Conservation (phyloP, 2,329 filamentous ascomycete genomes). For the Coleophoma eucalyptorum region DNA sequence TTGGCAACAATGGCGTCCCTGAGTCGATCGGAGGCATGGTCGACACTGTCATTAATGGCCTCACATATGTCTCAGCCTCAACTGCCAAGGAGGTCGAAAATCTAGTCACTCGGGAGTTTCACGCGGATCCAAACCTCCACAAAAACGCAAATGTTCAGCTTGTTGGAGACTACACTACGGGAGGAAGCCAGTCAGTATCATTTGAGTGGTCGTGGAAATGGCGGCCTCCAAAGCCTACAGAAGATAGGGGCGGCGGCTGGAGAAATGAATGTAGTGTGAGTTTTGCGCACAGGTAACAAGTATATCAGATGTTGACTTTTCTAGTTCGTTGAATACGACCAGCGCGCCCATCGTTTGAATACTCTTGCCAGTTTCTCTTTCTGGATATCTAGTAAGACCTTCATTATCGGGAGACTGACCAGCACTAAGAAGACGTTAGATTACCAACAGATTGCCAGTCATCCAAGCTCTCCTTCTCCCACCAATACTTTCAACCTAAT, state of each 20-base stretch:
- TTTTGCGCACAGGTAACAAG: slow-evolving; percentile 9
- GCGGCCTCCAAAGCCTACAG: slow-evolving; percentile 77
- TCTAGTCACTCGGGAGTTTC: slow-evolving; percentile 89
- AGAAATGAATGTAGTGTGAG: slow-evolving; percentile 87
- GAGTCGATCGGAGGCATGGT: slow-evolving; percentile 43
- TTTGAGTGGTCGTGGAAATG: slow-evolving; percentile 98
- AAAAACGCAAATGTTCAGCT: slow-evolving; percentile 95
- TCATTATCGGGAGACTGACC: too few relatives aligned
- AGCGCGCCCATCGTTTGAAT: slow-evolving; percentile 82
- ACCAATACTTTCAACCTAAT: slow-evolving; percentile 59
- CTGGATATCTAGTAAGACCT: slow-evolving; percentile 75
- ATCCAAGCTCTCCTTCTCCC: slow-evolving; percentile 65
- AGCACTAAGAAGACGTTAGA: slow-evolving; percentile 11
- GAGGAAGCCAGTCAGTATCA: slow-evolving; percentile 75
- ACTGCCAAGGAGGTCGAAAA: slow-evolving; percentile 87
- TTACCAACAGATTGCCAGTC: slow-evolving; percentile 36
- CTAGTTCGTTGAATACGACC: slow-evolving; percentile 95
- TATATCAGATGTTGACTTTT: slow-evolving; percentile 9
- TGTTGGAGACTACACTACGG: slow-evolving; percentile 86
- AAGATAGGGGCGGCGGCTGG: slow-evolving; percentile 90
- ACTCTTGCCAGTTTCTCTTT: slow-evolving; percentile 92
- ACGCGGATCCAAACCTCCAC: slow-evolving; percentile 94
- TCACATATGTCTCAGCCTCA: slow-evolving; percentile 90
- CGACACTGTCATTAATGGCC: slow-evolving; percentile 79
- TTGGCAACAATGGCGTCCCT: slow-evolving; percentile 42